Evolutionary conservation across 495 filamentous ascomycete genomes (phyloP).

Genomic region (Oidiodendron maius): DNA sequence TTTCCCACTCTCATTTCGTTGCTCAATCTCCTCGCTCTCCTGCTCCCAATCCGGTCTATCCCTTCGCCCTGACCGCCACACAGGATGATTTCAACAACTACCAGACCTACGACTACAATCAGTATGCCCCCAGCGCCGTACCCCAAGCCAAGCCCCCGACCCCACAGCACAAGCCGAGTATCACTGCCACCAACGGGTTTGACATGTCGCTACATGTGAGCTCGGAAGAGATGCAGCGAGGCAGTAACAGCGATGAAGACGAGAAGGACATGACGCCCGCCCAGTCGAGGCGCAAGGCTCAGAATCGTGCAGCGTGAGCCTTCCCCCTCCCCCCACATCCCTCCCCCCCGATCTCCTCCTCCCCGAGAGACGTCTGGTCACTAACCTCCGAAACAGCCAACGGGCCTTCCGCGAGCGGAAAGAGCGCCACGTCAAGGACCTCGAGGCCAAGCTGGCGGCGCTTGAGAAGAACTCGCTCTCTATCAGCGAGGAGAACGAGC

Average conservation of each 20-base stretch:
- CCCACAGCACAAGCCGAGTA: slow-evolving; percentile 14
- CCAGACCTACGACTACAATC: slow-evolving; percentile 36
- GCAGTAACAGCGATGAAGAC: slow-evolving; percentile 40
- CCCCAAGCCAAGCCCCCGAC: slow-evolving; percentile 10
- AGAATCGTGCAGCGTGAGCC: slow-evolving; percentile 95
- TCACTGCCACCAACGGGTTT: slow-evolving; percentile 11
- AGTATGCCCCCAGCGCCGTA: slow-evolving; percentile 6
- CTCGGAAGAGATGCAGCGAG: slow-evolving; percentile 11
- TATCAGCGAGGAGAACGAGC: slow-evolving; percentile 71
- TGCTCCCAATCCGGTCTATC: slow-evolving; percentile 4
- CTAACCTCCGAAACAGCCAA: no score
- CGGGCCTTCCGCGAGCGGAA: slow-evolving; percentile 96
- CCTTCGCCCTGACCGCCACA: slow-evolving; percentile 14
- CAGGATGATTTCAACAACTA: slow-evolving; percentile 34
- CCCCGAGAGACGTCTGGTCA: background rate
- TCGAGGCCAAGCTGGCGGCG: slow-evolving; percentile 77
- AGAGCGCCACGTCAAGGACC: slow-evolving; percentile 86
- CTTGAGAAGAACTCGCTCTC: slow-evolving; percentile 24
- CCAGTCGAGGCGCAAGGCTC: slow-evolving; percentile 83
- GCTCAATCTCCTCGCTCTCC: no score
- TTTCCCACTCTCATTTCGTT: background rate
- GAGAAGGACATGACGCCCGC: slow-evolving; percentile 64
- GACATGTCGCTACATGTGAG: slow-evolving; percentile 12
- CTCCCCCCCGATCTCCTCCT: slow-evolving; percentile 5
- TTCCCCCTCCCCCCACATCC: background rate